Conservation (phyloP, 2,329 filamentous ascomycete genomes). For the Kalmusia sp. region DNA sequence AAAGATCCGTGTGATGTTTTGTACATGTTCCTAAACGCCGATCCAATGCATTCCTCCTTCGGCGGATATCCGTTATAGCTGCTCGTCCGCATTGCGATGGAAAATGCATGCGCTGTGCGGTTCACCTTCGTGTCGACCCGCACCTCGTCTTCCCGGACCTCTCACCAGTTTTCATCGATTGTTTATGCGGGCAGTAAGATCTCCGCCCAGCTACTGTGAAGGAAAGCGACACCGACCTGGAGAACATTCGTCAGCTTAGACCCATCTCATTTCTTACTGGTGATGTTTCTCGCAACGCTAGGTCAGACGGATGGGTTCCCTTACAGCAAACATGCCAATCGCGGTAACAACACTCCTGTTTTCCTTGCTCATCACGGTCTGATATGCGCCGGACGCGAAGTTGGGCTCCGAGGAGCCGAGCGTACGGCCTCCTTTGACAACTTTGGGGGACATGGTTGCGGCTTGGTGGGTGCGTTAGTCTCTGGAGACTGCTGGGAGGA, state of each 20-base stretch:
- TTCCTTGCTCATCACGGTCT: conserved; percentile 54
- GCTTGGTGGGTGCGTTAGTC: not conserved
- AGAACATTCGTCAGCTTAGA: conserved; percentile 24
- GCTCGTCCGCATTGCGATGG: not conserved
- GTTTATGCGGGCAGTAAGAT: conserved; percentile 57
- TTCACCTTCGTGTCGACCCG: not conserved
- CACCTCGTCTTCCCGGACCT: not conserved
- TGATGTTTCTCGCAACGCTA: conserved; percentile 10
- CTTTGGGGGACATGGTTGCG: conserved; percentile 39
- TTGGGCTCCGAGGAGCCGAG: conserved; percentile 38
- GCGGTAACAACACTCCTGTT: conserved; percentile 58
- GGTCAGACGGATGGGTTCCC: conserved; percentile 22
- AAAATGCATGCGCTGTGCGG: not conserved
- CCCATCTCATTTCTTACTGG: not conserved
- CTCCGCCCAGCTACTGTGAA: conserved; percentile 62
- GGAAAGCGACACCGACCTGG: conserved; percentile 59
- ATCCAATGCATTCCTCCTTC: not conserved
- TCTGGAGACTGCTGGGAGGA: not conserved
- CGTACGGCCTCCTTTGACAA: conserved; percentile 33
- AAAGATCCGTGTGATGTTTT: not conserved
- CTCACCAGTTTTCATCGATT: no score
- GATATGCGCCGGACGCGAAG: conserved; percentile 50
- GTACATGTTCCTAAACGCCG: conserved; percentile 6
- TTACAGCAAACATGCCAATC: conserved; percentile 59
- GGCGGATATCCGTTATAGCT: not conserved